Conservation (phyloP, 2,329 filamentous ascomycete species). For the Cladosporium sp. region DNA sequence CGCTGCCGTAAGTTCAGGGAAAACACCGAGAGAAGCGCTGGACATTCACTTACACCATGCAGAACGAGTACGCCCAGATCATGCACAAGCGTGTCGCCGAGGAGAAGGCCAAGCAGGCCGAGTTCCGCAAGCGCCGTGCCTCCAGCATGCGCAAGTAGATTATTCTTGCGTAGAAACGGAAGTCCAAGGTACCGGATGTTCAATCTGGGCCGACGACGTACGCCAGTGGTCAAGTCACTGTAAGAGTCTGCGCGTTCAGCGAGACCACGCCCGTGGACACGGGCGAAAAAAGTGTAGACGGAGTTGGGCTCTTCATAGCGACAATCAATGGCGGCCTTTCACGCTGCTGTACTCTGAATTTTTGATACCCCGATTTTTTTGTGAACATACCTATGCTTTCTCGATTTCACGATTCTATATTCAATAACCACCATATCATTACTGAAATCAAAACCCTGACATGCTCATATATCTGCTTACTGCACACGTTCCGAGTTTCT, state of each 20-base stretch:
- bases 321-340: conserved; percentile 12
- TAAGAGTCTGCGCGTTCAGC: conserved; percentile 11
- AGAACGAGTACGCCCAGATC: conserved; percentile 97
- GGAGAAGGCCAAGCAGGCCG: conserved; percentile 89
- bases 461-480: background rate
- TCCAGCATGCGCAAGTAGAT: conserved; percentile 83
- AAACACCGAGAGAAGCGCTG: background rate
- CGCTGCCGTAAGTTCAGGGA: conserved; percentile 73
- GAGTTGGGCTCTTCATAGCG: conserved; percentile 14
- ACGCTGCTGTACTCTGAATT: conserved; percentile 12
- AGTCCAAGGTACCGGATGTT: conserved; percentile 9
- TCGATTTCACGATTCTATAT: background rate
- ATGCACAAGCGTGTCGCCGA: conserved; percentile 96
- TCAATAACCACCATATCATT: no score
- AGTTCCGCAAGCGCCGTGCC: conserved; percentile 93
- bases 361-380: conserved; percentile 13
- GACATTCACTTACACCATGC: conserved; percentile 33
- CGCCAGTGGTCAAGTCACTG: conserved; percentile 11
- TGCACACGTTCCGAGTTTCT: no score
- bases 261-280: background rate
- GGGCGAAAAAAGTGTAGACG: conserved; percentile 14
- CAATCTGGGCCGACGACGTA: conserved; percentile 7
- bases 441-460: no score
- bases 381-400: conserved; percentile 6
- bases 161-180: conserved; percentile 1